These are phyloP conservation scores for Rhizopus delemar DNA, from an alignment of 371 early-diverging fungal genomes.

Conservation along the genomic window DNA sequence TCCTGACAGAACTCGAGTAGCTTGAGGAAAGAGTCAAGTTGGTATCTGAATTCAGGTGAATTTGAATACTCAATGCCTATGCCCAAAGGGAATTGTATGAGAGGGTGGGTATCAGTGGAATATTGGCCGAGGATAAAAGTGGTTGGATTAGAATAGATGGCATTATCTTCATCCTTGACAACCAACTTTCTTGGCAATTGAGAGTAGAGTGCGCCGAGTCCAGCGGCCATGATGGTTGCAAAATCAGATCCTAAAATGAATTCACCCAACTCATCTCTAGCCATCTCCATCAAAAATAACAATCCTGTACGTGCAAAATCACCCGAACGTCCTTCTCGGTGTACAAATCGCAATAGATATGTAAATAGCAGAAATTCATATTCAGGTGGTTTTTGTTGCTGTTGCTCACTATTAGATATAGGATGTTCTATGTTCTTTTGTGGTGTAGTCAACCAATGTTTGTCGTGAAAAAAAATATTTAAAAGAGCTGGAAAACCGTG, in stretches of 20 bases:
- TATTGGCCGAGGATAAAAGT: constrained; percentile 47
- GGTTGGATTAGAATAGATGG: constrained; percentile 37
- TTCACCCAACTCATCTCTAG: constrained; percentile 68
- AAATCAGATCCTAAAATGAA: constrained; percentile 86
- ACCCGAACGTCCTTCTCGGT: constrained; percentile 84
- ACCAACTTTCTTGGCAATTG: constrained; percentile 85
- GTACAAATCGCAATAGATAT: constrained; percentile 83
- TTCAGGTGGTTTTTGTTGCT: constrained; percentile 43
- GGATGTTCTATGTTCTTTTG: constrained; percentile 36
- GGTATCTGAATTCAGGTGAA: constrained; percentile 68
- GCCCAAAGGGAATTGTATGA: constrained; percentile 21
- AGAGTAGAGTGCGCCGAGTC: constrained; percentile 88
- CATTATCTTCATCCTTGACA: constrained; percentile 46
- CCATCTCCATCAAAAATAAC: constrained; percentile 85
- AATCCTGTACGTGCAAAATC: constrained; percentile 92
- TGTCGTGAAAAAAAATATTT: constrained; percentile 89
- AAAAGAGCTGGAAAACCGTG: constrained; percentile 86
- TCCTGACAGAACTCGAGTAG: constrained; percentile 85
- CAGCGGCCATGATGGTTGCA: constrained; percentile 79
- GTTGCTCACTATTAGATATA: constrained; percentile 7
- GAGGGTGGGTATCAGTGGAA: background rate
- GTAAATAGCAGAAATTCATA: constrained; percentile 88
- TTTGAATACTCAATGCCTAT: constrained; percentile 55
- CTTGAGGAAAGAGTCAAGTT: constrained; percentile 78
- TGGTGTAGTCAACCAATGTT: constrained; percentile 72